Conservation (phyloP, 78 protist genomes). For the Cavenderia fasciculata region DNA sequence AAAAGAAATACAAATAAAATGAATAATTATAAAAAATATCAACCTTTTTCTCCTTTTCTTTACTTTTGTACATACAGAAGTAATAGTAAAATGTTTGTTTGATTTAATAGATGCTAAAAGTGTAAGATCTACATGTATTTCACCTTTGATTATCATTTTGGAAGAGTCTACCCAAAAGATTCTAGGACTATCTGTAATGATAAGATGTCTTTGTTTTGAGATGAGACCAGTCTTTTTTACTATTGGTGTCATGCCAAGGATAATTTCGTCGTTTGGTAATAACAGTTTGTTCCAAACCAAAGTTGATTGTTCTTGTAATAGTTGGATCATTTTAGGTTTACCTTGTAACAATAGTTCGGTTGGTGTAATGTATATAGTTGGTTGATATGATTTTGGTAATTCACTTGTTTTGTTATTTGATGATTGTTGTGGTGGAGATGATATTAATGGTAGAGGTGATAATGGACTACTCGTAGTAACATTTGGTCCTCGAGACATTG, state of each 20-base stretch:
- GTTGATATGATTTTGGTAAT: background rate
- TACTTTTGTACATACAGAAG: background rate
- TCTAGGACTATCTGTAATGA: conserved; percentile 83
- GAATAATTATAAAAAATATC: too few relatives aligned
- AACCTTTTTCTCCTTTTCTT: too few relatives aligned
- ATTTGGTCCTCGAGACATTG: too few relatives aligned
- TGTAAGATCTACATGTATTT: conserved; percentile 26
- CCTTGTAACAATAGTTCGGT: background rate
- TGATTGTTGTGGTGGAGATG: too few relatives aligned
- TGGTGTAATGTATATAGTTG: conserved; percentile 18
- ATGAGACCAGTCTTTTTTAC: conserved; percentile 74
- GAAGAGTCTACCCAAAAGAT: conserved; percentile 81
- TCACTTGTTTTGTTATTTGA: background rate
- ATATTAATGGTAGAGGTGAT: too few relatives aligned
- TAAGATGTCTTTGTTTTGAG: conserved; percentile 73
- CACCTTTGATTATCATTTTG: conserved; percentile 46
- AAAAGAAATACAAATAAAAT: too few relatives aligned
- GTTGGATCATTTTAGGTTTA: conserved; percentile 7
- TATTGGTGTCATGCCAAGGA: conserved; percentile 46
- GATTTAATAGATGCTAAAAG: conserved; percentile 38
- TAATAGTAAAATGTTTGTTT: conserved; percentile 37
- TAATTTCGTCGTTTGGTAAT: conserved; percentile 64
- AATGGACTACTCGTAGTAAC: too few relatives aligned
- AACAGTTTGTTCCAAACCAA: conserved; percentile 59
- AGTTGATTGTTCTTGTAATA: conserved; percentile 20